These are phyloP conservation scores for Candida golubevii DNA, from an alignment of 805 yeast species.

Conservation along the genomic window DNA sequence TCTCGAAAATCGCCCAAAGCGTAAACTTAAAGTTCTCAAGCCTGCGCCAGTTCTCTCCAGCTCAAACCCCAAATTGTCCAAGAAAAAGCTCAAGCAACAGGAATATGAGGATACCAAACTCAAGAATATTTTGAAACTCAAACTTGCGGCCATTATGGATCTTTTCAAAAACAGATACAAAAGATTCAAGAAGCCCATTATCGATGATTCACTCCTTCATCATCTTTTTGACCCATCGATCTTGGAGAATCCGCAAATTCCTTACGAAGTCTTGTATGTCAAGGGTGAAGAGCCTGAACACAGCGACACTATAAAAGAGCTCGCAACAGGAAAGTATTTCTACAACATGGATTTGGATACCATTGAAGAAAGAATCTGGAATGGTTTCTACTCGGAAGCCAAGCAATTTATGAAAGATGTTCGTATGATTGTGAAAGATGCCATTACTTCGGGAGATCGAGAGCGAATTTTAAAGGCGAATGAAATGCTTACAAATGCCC, in stretches of 20 bases:
- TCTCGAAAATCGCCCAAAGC: conserved; percentile 49
- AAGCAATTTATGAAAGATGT: conserved; percentile 83
- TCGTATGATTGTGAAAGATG: conserved; percentile 77
- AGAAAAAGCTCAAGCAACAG: conserved; percentile 46
- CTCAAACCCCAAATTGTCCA: conserved; percentile 34
- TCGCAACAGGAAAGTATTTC: conserved; percentile 64
- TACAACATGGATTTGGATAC: conserved; percentile 91
- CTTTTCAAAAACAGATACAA: conserved; percentile 81
- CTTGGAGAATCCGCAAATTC: conserved; percentile 31
- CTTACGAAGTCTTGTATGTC: conserved; percentile 39
- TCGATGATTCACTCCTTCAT: conserved; percentile 69
- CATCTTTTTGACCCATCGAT: conserved; percentile 71
- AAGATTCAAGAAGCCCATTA: conserved; percentile 83
- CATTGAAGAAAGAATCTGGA: conserved; percentile 93
- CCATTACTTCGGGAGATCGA: conserved; percentile 70
- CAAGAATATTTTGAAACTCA: conserved; percentile 80
- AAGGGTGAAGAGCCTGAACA: conserved; percentile 42
- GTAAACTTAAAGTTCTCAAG: conserved; percentile 41
- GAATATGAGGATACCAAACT: conserved; percentile 71
- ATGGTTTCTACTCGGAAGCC: conserved; percentile 92
- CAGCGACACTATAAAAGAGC: conserved; percentile 77
- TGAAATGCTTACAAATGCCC: conserved; percentile 95
- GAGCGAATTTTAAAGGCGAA: conserved; percentile 79
- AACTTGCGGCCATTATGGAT: conserved; percentile 85
- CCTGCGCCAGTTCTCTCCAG: conserved; percentile 20